phyloP scores from a whole-genome alignment of 352 stramenopile species.

The Globisporangium radiosum region DNA sequence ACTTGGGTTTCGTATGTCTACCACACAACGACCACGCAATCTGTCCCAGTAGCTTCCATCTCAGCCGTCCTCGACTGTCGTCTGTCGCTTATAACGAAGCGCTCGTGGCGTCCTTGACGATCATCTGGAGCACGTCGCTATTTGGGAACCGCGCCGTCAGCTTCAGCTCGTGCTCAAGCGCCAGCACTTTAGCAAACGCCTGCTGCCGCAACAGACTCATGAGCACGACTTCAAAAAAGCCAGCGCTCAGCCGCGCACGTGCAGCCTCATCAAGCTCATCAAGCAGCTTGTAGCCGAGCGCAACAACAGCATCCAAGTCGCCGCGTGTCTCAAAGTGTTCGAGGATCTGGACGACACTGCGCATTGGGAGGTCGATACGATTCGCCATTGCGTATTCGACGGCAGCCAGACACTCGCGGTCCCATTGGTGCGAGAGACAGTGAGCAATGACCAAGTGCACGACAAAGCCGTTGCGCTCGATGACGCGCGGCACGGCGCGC shows the following conservation, averaged over 20 bases:
- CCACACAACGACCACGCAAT: too few species aligned
- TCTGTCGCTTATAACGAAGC: too few species aligned
- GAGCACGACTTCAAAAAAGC: slow-evolving; percentile 18
- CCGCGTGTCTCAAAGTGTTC: slow-evolving; percentile 9
- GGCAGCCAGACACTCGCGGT: slow-evolving; percentile 17
- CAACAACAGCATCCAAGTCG: slow-evolving; percentile 6
- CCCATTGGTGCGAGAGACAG: slow-evolving; percentile 18
- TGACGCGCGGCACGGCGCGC: slow-evolving; percentile 23
- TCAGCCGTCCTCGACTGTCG: too few species aligned
- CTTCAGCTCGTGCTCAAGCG: slow-evolving; percentile 8
- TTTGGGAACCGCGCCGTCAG: slow-evolving; percentile 16
- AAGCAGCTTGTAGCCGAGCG: slow-evolving; percentile 12
- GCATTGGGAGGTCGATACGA: slow-evolving; percentile 15
- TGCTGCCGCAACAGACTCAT: slow-evolving; percentile 13
- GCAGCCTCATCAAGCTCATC: slow-evolving; percentile 3
- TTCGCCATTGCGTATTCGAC: slow-evolving; percentile 13
- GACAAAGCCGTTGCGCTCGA: slow-evolving; percentile 36
- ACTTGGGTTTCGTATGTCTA: too few species aligned
- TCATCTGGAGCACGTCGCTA: slow-evolving; percentile 10
- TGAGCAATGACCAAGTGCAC: slow-evolving; percentile 36
- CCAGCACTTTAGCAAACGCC: slow-evolving; percentile 7
- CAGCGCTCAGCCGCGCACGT: slow-evolving; percentile 4
- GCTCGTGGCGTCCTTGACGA: slow-evolving; percentile 19
- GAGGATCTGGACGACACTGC: slow-evolving; percentile 17
- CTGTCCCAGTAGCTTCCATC: too few species aligned